Evolutionary conservation across 257 asterid species (phyloP).

Genomic region (Pogostemon cablin): DNA sequence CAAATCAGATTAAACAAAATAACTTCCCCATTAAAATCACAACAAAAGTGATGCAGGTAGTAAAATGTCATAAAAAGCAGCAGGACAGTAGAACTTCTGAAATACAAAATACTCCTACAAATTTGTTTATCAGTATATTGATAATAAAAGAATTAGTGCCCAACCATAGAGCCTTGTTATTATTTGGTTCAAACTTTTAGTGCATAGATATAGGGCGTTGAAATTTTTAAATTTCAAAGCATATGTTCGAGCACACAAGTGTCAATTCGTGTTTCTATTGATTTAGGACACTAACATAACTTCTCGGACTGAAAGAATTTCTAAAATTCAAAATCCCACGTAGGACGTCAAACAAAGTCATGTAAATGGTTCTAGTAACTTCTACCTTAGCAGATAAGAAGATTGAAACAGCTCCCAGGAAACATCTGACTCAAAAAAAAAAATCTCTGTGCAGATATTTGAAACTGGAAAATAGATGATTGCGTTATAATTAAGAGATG

Average conservation of each 20-base stretch:
- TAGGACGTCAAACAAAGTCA: background rate
- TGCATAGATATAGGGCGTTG: background rate
- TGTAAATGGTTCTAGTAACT: background rate
- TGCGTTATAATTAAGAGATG: background rate
- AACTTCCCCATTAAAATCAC: background rate
- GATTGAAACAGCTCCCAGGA: background rate
- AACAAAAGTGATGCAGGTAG: constrained; percentile 13
- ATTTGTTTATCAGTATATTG: background rate
- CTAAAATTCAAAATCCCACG: constrained; percentile 8
- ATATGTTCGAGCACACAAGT: background rate
- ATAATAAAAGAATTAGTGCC: background rate
- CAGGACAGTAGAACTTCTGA: background rate
- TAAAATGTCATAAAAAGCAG: constrained; percentile 9
- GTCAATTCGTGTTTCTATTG: constrained; percentile 5
- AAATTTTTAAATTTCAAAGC: constrained; percentile 15
- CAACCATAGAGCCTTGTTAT: constrained; percentile 7
- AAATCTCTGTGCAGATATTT: background rate
- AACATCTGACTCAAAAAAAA: constrained; percentile 7
- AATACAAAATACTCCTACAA: constrained; percentile 11
- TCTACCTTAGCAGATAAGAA: background rate
- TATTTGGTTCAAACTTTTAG: constrained; percentile 1
- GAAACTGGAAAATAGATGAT: background rate
- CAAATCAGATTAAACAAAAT: background rate
- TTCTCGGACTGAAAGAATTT: background rate
- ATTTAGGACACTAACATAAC: background rate